These are phyloP conservation scores for Rhododendron mucronatum DNA, from an alignment of 148 eudicot species.

Conservation along the genomic window DNA sequence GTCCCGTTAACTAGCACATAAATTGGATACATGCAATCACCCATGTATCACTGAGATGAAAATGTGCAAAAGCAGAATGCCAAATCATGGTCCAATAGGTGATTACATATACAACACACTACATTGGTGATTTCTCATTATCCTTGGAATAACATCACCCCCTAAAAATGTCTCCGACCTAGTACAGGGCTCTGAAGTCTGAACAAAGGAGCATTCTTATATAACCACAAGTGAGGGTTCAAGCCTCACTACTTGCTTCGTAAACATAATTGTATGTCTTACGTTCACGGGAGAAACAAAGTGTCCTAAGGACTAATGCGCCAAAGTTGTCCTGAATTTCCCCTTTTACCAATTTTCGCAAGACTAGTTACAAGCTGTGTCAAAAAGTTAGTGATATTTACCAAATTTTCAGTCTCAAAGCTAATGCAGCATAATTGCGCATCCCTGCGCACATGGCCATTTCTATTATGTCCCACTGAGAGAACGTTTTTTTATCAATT, in stretches of 20 bases:
- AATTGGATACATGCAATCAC: too few relatives aligned
- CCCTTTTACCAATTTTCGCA: not conserved
- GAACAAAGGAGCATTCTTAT: not conserved
- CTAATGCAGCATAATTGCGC: not conserved
- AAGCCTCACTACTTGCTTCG: not conserved
- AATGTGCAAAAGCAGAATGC: slow-evolving; percentile 2
- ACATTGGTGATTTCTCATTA: not conserved
- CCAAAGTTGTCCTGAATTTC: not conserved
- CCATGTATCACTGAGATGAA: too few relatives aligned
- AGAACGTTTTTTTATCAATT: not conserved
- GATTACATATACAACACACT: not conserved
- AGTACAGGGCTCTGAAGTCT: not conserved
- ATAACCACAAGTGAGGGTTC: not conserved
- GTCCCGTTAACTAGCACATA: not conserved
- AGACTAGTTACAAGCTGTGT: not conserved
- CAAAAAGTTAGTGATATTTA: not conserved
- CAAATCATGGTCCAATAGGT: not conserved
- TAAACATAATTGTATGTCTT: not conserved
- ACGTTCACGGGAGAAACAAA: not conserved
- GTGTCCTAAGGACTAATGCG: not conserved
- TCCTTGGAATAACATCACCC: not conserved
- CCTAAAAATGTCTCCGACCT: not conserved
- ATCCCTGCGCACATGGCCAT: not conserved
- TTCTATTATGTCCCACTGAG: not conserved
- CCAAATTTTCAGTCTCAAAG: not conserved